These are phyloP conservation scores for Tilletia walkeri DNA, from an alignment of 1,284 basidiomycete genomes.

Conservation along the genomic window DNA sequence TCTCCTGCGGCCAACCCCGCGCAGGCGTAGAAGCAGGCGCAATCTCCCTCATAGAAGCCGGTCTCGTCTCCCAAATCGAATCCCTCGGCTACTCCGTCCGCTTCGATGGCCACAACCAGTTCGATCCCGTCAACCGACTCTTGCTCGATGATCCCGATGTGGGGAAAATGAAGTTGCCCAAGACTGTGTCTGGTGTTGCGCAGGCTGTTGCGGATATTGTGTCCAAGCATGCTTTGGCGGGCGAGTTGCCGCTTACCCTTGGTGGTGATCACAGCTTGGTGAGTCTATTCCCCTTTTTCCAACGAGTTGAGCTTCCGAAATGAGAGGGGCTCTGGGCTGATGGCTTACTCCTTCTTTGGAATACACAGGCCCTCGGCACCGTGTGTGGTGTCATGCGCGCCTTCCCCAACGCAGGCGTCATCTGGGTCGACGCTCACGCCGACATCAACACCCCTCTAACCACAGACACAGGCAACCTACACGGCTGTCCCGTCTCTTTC, in stretches of 20 bases:
- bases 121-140: constrained; percentile 68
- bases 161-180: constrained; percentile 47
- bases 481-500: constrained; percentile 97
- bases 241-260: constrained; percentile 83
- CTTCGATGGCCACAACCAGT: constrained; percentile 84
- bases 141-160: constrained; percentile 40
- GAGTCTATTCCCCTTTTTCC: constrained; percentile 40
- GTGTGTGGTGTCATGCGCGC: constrained; percentile 57
- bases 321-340: not conserved
- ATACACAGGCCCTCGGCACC: constrained; percentile 43
- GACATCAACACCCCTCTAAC: constrained; percentile 91
- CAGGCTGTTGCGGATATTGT: constrained; percentile 76
- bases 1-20: constrained; percentile 24
- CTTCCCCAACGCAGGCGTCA: constrained; percentile 69
- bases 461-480: constrained; percentile 85
- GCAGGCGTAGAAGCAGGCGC: constrained; percentile 51
- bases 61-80: constrained; percentile 47
- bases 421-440: constrained; percentile 73
- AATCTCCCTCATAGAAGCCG: constrained; percentile 44
- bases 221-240: constrained; percentile 70
- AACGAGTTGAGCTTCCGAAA: no score
- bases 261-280: constrained; percentile 94
- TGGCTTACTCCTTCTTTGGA: constrained; percentile 70
- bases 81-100: constrained; percentile 82
- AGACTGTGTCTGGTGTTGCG: constrained; percentile 64